A percentile compares a stretch with the other conserved stretches of the same genome.
These are phyloP conservation scores for Austroboletus festivus DNA, from an alignment of 768 basidiomycete species.

Conservation along the genomic window DNA sequence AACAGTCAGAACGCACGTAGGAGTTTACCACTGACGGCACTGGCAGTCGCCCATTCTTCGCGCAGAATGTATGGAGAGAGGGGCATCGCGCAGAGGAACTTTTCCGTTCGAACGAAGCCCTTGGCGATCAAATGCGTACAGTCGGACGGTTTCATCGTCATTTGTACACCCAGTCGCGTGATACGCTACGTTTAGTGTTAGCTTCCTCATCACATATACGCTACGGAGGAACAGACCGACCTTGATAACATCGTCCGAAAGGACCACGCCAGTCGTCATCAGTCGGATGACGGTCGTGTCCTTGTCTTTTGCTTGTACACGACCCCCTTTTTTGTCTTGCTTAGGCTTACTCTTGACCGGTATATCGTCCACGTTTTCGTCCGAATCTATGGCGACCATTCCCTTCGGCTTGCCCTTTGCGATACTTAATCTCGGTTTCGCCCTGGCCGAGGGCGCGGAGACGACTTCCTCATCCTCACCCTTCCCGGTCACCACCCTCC, in stretches of 20 bases:
- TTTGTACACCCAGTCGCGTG: constrained; percentile 61
- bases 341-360: constrained; percentile 5
- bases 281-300: constrained; percentile 37
- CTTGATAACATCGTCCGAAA: constrained; percentile 58
- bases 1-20: constrained; percentile 49
- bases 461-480: constrained; percentile 21
- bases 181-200: constrained; percentile 44
- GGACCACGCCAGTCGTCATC: constrained; percentile 64
- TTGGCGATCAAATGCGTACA: constrained; percentile 79
- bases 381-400: neutral
- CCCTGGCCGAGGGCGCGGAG: constrained; percentile 5
- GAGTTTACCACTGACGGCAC: constrained; percentile 51
- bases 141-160: constrained; percentile 56
- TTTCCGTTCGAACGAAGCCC: constrained; percentile 77
- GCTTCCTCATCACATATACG: neutral
- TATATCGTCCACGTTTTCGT: constrained; percentile 3
- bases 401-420: constrained; percentile 10
- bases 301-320: no score
- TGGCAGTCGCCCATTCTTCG: constrained; percentile 65
- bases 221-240: constrained; percentile 29
- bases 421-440: constrained; percentile 11
- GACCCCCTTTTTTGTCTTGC: constrained; percentile 14
- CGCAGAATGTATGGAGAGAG: constrained; percentile 59
- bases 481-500: constrained; percentile 16
- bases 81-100: constrained; percentile 78